Base-by-base conservation (phyloP, 192 early-diverging fungal species). In the Gigaspora rosea region DNA sequence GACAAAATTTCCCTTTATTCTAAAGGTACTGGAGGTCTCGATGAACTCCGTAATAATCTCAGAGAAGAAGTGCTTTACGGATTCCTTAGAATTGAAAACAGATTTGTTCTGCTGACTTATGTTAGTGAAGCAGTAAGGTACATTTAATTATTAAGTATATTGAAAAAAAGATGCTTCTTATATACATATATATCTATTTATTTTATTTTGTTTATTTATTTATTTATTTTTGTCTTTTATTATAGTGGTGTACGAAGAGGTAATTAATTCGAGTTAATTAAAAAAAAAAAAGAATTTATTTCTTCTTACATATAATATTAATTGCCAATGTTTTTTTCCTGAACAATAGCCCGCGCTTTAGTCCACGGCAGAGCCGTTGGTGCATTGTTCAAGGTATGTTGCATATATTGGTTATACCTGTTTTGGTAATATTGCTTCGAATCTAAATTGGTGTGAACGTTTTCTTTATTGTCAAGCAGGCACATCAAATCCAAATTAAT, bases 321-420 rank as follows among this genome's bases (percentile, higher is more conserved):
- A n/a, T 13, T 50, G 4, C 11, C 22, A 10, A 27, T 18, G 16
- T 50, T 51, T 50, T 50, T 27, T 27, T 27, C 9, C 18, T 68
- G 4, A 13, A 63, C 47, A 49, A 75, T 76, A 89, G 89, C 88
- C 48, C 85, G 88, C 74, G 85, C 87, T 58, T 78, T 90, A 50
- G 89, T 90, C 16, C 89, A 90, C 71, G 87, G 89, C 68, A 82
- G 88, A 74, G 86, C 89, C 56, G 87, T 90, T 68, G 89, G 83
- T 22, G 79, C 80, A 52, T 70, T 88, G 51, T 84, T 90, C 71
- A 83, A 88, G 75, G 86, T 85, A 62, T 70, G 79, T 78, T 62
- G 77, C 75, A 16, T 81, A 52, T 32, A 51, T 77, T 67, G 62
- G 52, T 35, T 79, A 79, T 4, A 58, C 78, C 46, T 78, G 67